Evolutionary conservation across 176 grass and related monocot species (phyloP).

Genomic region (Avena eriantha): DNA sequence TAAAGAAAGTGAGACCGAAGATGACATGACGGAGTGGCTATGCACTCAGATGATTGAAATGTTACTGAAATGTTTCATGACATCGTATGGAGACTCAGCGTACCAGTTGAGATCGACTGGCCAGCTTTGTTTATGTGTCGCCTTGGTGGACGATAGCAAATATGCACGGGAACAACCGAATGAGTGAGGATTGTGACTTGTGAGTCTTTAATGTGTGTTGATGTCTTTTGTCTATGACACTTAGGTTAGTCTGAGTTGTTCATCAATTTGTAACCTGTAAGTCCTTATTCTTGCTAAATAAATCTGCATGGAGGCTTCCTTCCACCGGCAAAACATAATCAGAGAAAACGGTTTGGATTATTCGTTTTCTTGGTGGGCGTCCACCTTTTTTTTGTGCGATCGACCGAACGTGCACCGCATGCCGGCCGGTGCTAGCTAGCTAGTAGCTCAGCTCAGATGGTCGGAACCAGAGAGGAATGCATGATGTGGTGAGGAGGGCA

Average conservation of each 20-base stretch:
- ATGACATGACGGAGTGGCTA: not conserved
- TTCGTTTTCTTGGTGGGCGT: too few relatives aligned
- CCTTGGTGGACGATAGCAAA: not conserved
- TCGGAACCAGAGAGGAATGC: not conserved
- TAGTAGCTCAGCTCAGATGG: not conserved
- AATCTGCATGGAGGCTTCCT: too few relatives aligned
- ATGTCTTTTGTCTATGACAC: too few relatives aligned
- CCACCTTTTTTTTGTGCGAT: not conserved
- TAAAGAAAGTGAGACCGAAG: not conserved
- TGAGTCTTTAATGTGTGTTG: too few relatives aligned
- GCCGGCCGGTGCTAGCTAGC: not conserved
- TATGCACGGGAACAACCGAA: too few relatives aligned
- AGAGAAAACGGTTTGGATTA: too few relatives aligned
- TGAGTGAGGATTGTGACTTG: too few relatives aligned
- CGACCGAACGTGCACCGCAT: not conserved
- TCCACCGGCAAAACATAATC: too few relatives aligned
- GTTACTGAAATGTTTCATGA: not conserved
- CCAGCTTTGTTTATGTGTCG: not conserved
- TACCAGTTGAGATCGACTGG: not conserved
- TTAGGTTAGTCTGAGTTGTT: too few relatives aligned
- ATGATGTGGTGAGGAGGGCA: not conserved
- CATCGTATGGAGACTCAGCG: not conserved
- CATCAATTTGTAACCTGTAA: too few relatives aligned
- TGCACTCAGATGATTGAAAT: not conserved
- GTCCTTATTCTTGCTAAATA: too few relatives aligned